Conservation (phyloP, 805 yeast species). For the Yarrowia phangngaensis region DNA sequence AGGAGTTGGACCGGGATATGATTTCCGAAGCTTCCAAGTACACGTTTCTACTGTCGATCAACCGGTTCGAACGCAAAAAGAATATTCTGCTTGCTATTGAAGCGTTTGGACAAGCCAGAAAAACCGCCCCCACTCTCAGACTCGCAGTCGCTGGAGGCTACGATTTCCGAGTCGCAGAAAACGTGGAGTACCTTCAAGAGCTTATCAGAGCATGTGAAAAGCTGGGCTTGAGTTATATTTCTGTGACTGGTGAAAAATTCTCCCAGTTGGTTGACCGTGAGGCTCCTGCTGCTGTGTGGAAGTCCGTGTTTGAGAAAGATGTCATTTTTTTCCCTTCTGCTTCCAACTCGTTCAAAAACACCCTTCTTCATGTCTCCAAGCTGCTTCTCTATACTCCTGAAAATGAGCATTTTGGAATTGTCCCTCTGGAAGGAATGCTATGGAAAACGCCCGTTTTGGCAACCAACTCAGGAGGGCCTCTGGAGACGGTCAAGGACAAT, state of each 20-base stretch:
- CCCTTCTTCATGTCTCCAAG: constrained; percentile 54
- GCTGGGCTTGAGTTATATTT: not conserved
- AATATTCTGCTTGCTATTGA: constrained; percentile 72
- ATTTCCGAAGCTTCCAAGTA: constrained; percentile 29
- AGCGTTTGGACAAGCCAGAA: constrained; percentile 51
- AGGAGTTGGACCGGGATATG: constrained; percentile 11
- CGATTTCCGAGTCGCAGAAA: constrained; percentile 71
- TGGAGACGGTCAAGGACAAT: constrained; percentile 61
- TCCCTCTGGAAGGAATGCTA: constrained; percentile 93
- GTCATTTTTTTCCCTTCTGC: constrained; percentile 81
- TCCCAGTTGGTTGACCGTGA: not conserved
- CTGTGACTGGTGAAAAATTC: constrained; percentile 1
- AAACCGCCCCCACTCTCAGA: constrained; percentile 39
- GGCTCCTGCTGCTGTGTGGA: constrained; percentile 9
- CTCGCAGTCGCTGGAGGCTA: constrained; percentile 88
- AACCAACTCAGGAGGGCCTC: constrained; percentile 86
- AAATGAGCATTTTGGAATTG: constrained; percentile 94
- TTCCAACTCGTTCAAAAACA: constrained; percentile 58
- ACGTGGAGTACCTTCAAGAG: constrained; percentile 64
- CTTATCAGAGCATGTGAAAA: constrained; percentile 41
- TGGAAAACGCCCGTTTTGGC: constrained; percentile 81
- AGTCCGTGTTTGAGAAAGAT: constrained; percentile 36
- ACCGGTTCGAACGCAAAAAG: constrained; percentile 85
- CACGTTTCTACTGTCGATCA: constrained; percentile 64
- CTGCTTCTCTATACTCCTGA: constrained; percentile 83